These are phyloP conservation scores for Penicillium herquei DNA, from an alignment of 495 filamentous ascomycete species.

Conservation along the genomic window DNA sequence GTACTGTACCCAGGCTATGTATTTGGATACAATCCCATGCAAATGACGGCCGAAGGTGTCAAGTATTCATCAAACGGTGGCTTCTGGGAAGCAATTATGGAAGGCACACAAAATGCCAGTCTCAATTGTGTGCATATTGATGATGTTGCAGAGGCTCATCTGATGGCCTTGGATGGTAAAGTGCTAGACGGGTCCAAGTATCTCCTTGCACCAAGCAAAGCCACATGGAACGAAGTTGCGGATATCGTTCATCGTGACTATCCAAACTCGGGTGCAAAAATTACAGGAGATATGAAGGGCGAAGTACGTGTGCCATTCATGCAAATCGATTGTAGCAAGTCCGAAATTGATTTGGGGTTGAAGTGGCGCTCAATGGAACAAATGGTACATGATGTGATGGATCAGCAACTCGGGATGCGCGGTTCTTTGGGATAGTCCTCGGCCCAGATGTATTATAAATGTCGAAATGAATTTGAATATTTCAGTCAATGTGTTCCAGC, in stretches of 20 bases:
- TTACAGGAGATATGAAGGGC: slow-evolving; percentile 18
- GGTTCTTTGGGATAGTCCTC: not conserved
- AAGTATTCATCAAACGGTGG: slow-evolving; percentile 16
- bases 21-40: slow-evolving; percentile 28
- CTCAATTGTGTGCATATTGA: slow-evolving; percentile 35
- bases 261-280: slow-evolving; percentile 22
- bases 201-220: slow-evolving; percentile 22
- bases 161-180: slow-evolving; percentile 29
- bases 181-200: slow-evolving; percentile 26
- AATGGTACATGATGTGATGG: slow-evolving; percentile 34
- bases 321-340: slow-evolving; percentile 58
- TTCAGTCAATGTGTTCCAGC: too few species aligned
- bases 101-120: slow-evolving; percentile 1
- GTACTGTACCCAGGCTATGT: slow-evolving; percentile 30
- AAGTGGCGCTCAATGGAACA: slow-evolving; percentile 30
- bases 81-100: slow-evolving; percentile 21
- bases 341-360: slow-evolving; percentile 38
- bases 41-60: slow-evolving; percentile 24
- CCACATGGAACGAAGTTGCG: slow-evolving; percentile 27
- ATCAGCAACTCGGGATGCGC: slow-evolving; percentile 30
- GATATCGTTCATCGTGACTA: slow-evolving; percentile 29
- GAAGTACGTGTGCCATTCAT: slow-evolving; percentile 23
- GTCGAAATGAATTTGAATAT: too few species aligned
- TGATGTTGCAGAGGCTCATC: slow-evolving; percentile 39
- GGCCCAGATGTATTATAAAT: too few species aligned